These are phyloP conservation scores for Onygena corvina DNA, from an alignment of 2,329 filamentous ascomycete genomes.

Conservation along the genomic window DNA sequence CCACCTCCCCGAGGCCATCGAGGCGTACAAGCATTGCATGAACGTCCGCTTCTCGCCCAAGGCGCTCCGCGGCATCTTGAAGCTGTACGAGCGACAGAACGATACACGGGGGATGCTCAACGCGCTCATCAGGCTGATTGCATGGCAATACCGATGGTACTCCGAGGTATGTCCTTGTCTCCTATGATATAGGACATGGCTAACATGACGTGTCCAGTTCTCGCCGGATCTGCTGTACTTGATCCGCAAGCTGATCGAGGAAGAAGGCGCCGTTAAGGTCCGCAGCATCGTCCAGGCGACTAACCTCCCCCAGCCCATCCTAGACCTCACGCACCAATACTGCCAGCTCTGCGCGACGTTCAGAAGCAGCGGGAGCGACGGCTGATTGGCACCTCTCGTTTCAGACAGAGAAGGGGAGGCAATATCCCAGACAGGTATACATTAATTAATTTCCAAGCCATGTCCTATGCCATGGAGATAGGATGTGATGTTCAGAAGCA, in stretches of 20 bases:
- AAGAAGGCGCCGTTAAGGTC: constrained; percentile 94
- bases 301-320: constrained; percentile 78
- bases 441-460: neutral
- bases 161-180: constrained; percentile 54
- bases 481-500: neutral
- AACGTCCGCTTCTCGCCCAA: constrained; percentile 85
- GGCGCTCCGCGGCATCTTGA: constrained; percentile 73
- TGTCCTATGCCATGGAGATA: neutral
- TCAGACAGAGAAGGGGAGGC: neutral
- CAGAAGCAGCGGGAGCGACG: constrained; percentile 83
- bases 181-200: neutral
- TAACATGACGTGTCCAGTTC: constrained; percentile 46
- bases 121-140: constrained; percentile 79
- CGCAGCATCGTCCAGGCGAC: constrained; percentile 95
- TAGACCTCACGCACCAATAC: constrained; percentile 93
- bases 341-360: constrained; percentile 90
- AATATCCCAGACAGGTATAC: neutral
- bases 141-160: constrained; percentile 99
- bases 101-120: constrained; percentile 71
- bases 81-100: constrained; percentile 62
- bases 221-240: constrained; percentile 80
- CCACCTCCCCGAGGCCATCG: constrained; percentile 78
- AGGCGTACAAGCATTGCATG: constrained; percentile 84
- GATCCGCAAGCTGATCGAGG: constrained; percentile 86
- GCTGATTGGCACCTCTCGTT: constrained; percentile 33